A percentile compares a stretch with the other conserved stretches of the same genome.
phyloP scores from a whole-genome alignment of 2,329 filamentous ascomycete species.

The Pseudogymnoascus sp. region DNA sequence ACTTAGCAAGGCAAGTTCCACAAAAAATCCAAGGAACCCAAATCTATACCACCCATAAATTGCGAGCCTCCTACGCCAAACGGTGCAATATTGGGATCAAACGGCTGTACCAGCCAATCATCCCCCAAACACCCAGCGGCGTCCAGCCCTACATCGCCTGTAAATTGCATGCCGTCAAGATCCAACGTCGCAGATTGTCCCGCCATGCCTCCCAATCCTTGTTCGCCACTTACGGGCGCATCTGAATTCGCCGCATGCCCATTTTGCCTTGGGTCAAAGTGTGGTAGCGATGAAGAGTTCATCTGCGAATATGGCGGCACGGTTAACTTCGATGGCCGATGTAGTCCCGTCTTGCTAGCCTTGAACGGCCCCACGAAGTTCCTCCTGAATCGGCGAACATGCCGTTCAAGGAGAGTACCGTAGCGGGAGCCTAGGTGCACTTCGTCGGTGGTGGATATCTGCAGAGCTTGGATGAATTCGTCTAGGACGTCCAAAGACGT shows the following conservation, averaged over 20 bases:
- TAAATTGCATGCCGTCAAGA: background rate
- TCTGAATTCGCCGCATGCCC: background rate
- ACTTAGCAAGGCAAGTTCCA: constrained; percentile 6
- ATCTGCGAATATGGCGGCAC: background rate
- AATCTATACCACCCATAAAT: background rate
- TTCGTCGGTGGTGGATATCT: constrained; percentile 12
- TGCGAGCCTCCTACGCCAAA: constrained; percentile 8
- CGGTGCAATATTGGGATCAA: constrained; percentile 10
- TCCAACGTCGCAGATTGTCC: background rate
- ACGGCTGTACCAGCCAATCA: constrained; percentile 10
- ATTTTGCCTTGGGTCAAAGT: background rate
- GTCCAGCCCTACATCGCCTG: background rate
- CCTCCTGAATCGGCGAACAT: constrained; percentile 8
- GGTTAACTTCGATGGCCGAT: background rate
- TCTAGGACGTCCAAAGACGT: constrained; percentile 10
- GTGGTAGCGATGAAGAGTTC: background rate
- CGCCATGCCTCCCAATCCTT: background rate
- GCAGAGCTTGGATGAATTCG: constrained; percentile 8
- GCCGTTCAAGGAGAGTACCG: constrained; percentile 11
- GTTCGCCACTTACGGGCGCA: background rate
- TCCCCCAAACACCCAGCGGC: background rate
- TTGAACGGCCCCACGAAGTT: constrained; percentile 6
- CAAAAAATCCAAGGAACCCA: constrained; percentile 9
- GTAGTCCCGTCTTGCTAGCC: background rate
- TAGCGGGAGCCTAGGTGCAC: constrained; percentile 13